Percentiles rank a stretch among this genome's conserved stretches.
These are phyloP conservation scores for Pyricularia pennisetigena DNA, from an alignment of 2,329 filamentous ascomycete genomes.

Conservation along the genomic window DNA sequence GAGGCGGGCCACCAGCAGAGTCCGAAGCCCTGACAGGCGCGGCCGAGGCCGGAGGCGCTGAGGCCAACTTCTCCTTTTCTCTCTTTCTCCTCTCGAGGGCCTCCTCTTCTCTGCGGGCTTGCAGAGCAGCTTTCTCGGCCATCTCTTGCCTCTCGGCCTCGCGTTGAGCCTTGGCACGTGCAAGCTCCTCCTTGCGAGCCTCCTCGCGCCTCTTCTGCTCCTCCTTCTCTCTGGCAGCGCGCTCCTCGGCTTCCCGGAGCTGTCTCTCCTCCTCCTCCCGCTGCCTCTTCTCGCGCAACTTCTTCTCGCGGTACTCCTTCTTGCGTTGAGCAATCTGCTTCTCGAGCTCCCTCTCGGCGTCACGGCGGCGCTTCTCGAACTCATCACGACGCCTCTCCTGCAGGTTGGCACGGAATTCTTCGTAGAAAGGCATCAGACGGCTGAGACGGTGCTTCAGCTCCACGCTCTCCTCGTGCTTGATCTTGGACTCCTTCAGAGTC, in stretches of 20 bases:
- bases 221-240: conserved; percentile 69
- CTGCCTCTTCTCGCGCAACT: conserved; percentile 74
- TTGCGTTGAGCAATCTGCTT: conserved; percentile 80
- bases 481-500: conserved; percentile 69
- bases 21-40: conserved; percentile 27
- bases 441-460: conserved; percentile 88
- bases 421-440: conserved; percentile 76
- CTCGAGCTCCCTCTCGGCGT: conserved; percentile 87
- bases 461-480: conserved; percentile 86
- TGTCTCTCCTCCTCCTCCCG: conserved; percentile 74
- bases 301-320: conserved; percentile 79
- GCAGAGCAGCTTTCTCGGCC: conserved; percentile 54
- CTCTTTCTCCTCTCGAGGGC: conserved; percentile 66
- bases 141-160: conserved; percentile 60
- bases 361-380: conserved; percentile 87
- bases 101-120: conserved; percentile 80
- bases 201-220: conserved; percentile 74
- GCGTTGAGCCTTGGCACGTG: conserved; percentile 55
- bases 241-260: conserved; percentile 78
- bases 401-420: conserved; percentile 71
- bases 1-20: conserved; percentile 44
- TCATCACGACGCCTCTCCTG: conserved; percentile 85
- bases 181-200: conserved; percentile 63
- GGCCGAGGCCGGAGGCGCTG: conserved; percentile 13
- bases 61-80: conserved; percentile 44